Conservation (phyloP, 1,284 basidiomycete genomes). For the Porogramme epimiltina region DNA sequence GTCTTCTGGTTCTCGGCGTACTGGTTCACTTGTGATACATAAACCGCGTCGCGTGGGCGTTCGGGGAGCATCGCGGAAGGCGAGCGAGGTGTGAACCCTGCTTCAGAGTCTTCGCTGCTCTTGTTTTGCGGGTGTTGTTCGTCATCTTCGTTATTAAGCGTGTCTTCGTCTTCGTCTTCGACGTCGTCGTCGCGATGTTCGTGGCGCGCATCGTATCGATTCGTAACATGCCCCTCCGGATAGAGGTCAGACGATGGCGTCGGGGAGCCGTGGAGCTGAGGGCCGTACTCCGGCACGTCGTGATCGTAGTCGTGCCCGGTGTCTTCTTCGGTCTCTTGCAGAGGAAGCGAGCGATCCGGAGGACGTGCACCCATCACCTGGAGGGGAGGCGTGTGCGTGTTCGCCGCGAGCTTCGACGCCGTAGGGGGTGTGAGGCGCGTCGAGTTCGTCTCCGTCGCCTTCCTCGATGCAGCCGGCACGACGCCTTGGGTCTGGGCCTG, state of each 20-base stretch:
- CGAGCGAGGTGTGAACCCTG: slow-evolving; percentile 68
- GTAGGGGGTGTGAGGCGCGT: slow-evolving; percentile 47
- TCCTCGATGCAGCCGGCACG: slow-evolving; percentile 32
- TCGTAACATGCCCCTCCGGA: slow-evolving; percentile 42
- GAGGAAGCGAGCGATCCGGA: slow-evolving; percentile 73
- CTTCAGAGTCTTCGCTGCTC: slow-evolving; percentile 35
- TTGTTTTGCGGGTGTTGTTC: slow-evolving; percentile 34
- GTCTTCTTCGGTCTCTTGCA: slow-evolving; percentile 76
- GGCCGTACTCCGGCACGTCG: slow-evolving; percentile 35
- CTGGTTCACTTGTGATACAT: slow-evolving; percentile 21
- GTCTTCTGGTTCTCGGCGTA: slow-evolving; percentile 33
- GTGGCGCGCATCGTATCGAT: slow-evolving; percentile 34
- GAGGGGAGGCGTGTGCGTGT: slow-evolving; percentile 58
- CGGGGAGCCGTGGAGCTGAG: slow-evolving; percentile 45
- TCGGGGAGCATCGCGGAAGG: slow-evolving; percentile 62
- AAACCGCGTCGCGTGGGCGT: slow-evolving; percentile 27
- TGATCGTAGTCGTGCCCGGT: slow-evolving; percentile 33
- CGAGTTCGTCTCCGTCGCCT: slow-evolving; percentile 26
- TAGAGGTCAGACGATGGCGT: slow-evolving; percentile 58
- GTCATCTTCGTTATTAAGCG: slow-evolving; percentile 44
- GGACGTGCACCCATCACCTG: slow-evolving; percentile 57
- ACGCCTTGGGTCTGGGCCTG: slow-evolving; percentile 29
- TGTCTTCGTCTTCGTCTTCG: slow-evolving; percentile 54
- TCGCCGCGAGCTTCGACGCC: slow-evolving; percentile 35
- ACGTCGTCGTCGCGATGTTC: slow-evolving; percentile 44